Evolutionary conservation across 139 green algal genomes (phyloP), one percentile per base, ranked within the genome.

Genomic region (Picochlorum sp.): DNA sequence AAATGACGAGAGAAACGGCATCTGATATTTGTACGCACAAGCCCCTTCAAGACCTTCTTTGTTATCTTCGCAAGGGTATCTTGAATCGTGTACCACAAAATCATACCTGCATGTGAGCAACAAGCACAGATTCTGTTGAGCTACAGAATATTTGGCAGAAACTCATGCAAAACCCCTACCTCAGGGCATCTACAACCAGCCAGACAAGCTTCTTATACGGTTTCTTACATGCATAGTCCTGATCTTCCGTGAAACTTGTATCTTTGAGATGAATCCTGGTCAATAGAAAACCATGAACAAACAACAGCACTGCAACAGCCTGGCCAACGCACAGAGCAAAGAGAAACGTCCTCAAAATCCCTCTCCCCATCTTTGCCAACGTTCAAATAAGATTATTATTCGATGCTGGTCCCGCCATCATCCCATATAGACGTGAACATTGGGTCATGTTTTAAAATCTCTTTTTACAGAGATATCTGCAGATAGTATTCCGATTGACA

Each of bases 181-280:
- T 83, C 20, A 96, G 62, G 0, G 84, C 88, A 58, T 96, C 89
- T 8, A 95, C 70, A 28, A 96, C 81, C 10, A 96, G 24, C 16
- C 89, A 59, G 2, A 92, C 78, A 1, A 76, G 60, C 10, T 71
- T 77, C 32, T 79, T 60, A 28, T 82, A 86, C n/a, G 58, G 69
- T 23, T 18, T 11, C 5, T 18, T 6, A 28, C 49, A 56, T 26
- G 23, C 6, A 44, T 32, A 15, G 30, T 16, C 20, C 7, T 47
- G 52, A 26, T 57, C 18, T 18, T 62, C 6, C 21, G 30, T 14
- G 34, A 6, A n/a, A 15, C 32, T 68, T 5, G 60, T 57, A 49
- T 85, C 28, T 1, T 70, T 54, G 13, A 96, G 69, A 71, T 96
- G 85, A 13, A 91, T 61, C 6, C 87, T 75, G 0, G 81, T 92